A percentile compares a stretch with the other conserved stretches of the same genome.
phyloP scores from a whole-genome alignment of 495 filamentous ascomycete genomes.

The Cenococcum geophilum region DNA sequence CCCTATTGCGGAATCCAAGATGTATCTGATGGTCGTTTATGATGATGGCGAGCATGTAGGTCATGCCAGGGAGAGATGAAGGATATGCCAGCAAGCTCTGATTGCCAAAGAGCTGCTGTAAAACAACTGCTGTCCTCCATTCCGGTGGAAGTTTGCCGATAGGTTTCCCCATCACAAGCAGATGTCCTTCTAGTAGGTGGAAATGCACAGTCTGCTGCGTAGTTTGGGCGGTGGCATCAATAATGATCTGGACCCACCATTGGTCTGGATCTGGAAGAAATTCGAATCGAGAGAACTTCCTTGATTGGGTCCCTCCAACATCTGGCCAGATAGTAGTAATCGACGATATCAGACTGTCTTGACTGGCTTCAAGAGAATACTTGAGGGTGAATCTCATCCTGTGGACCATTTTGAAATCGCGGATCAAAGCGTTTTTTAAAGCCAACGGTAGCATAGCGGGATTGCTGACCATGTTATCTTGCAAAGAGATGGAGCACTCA shows the following conservation, averaged over 20 bases:
- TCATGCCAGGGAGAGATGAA: conserved; percentile 45
- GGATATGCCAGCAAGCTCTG: conserved; percentile 45
- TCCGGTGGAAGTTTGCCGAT: conserved; percentile 46
- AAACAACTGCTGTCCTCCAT: conserved; percentile 32
- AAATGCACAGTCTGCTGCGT: conserved; percentile 40
- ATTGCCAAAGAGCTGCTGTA: conserved; percentile 47
- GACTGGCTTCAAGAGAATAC: conserved; percentile 4
- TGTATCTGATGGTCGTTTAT: conserved; percentile 43
- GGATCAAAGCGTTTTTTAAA: conserved; percentile 40
- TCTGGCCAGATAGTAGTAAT: conserved; percentile 25
- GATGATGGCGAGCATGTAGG: conserved; percentile 38
- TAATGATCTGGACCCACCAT: too few relatives aligned
- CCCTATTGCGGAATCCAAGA: conserved; percentile 42
- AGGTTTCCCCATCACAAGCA: conserved; percentile 46
- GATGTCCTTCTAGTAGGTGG: conserved; percentile 45
- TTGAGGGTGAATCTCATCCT: conserved; percentile 37
- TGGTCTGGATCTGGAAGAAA: background rate
- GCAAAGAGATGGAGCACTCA: conserved; percentile 39
- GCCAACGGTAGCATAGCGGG: conserved; percentile 26
- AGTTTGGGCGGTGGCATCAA: too few relatives aligned
- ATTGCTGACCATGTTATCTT: conserved; percentile 40
- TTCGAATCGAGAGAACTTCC: background rate
- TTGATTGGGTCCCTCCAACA: conserved; percentile 26
- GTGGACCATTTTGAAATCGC: conserved; percentile 45
- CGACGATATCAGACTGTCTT: background rate